Conservation (phyloP, 805 yeast species). For the Candida namnaoensis region DNA sequence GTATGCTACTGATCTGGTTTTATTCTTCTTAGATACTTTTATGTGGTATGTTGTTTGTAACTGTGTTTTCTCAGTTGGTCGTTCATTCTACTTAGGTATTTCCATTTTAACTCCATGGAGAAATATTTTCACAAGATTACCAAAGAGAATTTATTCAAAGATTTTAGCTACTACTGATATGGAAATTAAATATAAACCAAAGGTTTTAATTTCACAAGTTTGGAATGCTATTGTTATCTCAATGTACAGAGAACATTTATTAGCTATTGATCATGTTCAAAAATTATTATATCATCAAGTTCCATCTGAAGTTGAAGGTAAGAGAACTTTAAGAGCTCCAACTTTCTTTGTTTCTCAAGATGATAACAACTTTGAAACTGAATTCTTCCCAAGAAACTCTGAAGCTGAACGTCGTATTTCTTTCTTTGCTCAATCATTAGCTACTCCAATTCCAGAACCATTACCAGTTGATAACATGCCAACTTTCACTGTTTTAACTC, state of each 20-base stretch:
- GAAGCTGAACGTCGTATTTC: slow-evolving; percentile 99
- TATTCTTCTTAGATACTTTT: slow-evolving; percentile 76
- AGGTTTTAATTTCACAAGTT: slow-evolving; percentile 94
- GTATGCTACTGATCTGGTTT: slow-evolving; percentile 50
- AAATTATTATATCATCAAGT: slow-evolving; percentile 96
- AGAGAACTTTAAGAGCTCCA: slow-evolving; percentile 97
- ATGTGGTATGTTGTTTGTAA: slow-evolving; percentile 82
- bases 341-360: slow-evolving; percentile 98
- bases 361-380: slow-evolving; percentile 84
- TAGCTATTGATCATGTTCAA: slow-evolving; percentile 98
- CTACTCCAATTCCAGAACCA: slow-evolving; percentile 98
- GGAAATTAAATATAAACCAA: slow-evolving; percentile 98
- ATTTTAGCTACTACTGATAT: slow-evolving; percentile 48
- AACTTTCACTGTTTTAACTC: slow-evolving; percentile 92
- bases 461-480: slow-evolving; percentile 99
- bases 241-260: slow-evolving; percentile 98
- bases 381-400: slow-evolving; percentile 92
- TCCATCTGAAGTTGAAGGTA: slow-evolving; percentile 96
- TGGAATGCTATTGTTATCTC: slow-evolving; percentile 99
- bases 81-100: slow-evolving; percentile 67
- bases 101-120: slow-evolving; percentile 90
- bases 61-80: slow-evolving; percentile 60
- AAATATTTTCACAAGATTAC: slow-evolving; percentile 66
- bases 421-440: slow-evolving; percentile 97
- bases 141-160: slow-evolving; percentile 68